Evolutionary conservation across 768 basidiomycete genomes (phyloP).

Genomic region (Mycena filopes): DNA sequence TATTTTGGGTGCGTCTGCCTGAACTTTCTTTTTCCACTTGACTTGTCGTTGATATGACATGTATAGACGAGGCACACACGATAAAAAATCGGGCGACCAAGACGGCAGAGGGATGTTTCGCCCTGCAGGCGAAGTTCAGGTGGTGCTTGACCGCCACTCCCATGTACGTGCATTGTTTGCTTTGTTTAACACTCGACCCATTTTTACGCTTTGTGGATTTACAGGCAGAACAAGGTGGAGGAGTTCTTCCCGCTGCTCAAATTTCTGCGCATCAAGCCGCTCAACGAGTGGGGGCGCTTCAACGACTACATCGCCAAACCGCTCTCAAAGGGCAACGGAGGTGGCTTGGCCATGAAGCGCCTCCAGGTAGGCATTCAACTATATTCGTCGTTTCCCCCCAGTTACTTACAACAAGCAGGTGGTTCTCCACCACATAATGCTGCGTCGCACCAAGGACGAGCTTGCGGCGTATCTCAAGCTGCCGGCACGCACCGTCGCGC

Average conservation of each 20-base stretch:
- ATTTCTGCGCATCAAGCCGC: constrained; percentile 85
- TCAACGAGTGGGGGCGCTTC: constrained; percentile 84
- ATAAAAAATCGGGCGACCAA: constrained; percentile 90
- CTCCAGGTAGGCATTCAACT: constrained; percentile 63
- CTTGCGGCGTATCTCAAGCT: constrained; percentile 79
- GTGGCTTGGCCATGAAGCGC: constrained; percentile 79
- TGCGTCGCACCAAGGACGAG: constrained; percentile 84
- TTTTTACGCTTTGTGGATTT: background rate
- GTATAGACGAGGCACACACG: constrained; percentile 94
- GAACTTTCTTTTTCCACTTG: too few relatives aligned
- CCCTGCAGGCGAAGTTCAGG: constrained; percentile 75
- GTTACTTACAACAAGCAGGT: constrained; percentile 42
- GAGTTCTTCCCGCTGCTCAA: constrained; percentile 79
- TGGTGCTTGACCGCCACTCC: constrained; percentile 93
- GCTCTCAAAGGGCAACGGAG: constrained; percentile 71
- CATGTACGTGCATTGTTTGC: constrained; percentile 57
- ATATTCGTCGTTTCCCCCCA: background rate
- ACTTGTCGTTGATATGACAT: background rate
- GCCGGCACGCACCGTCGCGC: constrained; percentile 74
- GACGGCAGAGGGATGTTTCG: constrained; percentile 80
- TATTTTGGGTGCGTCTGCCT: constrained; percentile 71
- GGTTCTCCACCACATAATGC: constrained; percentile 87
- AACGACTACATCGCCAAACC: constrained; percentile 81
- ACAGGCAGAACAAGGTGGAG: constrained; percentile 24
- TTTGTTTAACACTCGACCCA: background rate